Conservation (phyloP, 2,329 filamentous ascomycete species). For the Penicillium freii region DNA sequence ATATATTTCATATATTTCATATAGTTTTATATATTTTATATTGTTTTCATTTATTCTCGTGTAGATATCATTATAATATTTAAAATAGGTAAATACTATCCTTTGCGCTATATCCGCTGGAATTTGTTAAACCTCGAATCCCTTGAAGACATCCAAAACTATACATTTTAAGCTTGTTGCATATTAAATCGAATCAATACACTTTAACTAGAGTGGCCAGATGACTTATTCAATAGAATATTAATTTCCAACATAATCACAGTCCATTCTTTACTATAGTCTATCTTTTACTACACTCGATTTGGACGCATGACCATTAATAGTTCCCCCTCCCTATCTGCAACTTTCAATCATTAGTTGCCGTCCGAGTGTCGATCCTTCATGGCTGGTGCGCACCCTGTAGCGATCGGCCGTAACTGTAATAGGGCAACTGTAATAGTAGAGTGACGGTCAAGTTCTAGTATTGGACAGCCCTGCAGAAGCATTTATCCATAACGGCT, state of each 20-base stretch:
- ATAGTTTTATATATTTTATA: not conserved
- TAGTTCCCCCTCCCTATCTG: not conserved
- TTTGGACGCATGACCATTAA: constrained; percentile 5
- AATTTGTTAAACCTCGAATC: constrained; percentile 4
- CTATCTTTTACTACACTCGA: constrained; percentile 2
- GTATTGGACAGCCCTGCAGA: constrained; percentile 2
- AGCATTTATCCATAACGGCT: not conserved
- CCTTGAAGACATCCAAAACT: not conserved
- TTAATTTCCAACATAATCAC: not conserved
- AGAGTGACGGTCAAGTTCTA: not conserved
- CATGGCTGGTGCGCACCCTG: constrained; percentile 23
- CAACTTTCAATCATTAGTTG: not conserved
- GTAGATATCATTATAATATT: too few relatives aligned
- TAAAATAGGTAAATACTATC: too few relatives aligned
- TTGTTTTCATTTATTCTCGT: too few relatives aligned
- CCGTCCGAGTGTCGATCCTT: constrained; percentile 13
- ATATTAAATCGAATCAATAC: not conserved
- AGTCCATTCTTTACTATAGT: constrained; percentile 1
- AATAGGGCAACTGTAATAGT: not conserved
- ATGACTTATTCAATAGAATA: not conserved
- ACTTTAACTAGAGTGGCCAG: not conserved
- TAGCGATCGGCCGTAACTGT: constrained; percentile 17
- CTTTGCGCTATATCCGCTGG: constrained; percentile 14
- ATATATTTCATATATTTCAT: too few relatives aligned
- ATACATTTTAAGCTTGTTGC: not conserved